Evolutionary conservation across 1,284 basidiomycete genomes (phyloP), one percentile per base, ranked within the genome.

Genomic region (Ganoderma sinense): DNA sequence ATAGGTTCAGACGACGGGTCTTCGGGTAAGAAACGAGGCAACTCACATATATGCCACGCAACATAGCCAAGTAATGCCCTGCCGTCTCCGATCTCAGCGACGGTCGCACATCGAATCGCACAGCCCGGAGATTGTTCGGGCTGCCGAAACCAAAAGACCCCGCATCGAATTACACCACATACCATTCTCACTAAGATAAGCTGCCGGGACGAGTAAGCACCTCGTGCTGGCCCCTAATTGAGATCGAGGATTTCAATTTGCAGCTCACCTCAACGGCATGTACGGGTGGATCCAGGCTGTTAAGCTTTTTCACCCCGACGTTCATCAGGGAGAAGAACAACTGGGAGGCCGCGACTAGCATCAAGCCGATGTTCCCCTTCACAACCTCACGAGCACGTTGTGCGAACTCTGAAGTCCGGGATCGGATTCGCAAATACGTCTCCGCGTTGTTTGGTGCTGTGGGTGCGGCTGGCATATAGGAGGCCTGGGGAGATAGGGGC

Each of bases 261-360:
- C 56, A 18, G 45, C 83, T 60, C 73, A 89, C 89, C 84, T 91
- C 84, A 23, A 90, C 79, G 4, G 87, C 81, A 8, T 88, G 84
- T 8, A 91, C 86, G 1, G 88, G 89, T 8, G 86, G 83, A 72
- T 91, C 88, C 16, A 91, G 80, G 40, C 81, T 82, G 75, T 89
- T 88, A 71, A 92, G 77, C 66, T 83, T 83, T 80, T 92, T 92
- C 67, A 91, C 90, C 16, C 84, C 82, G 2, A 89, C 83, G 71
- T 89, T 88, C 85, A 90, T 89, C 39, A 85, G 75, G 13, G 90
- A 85, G 70, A 91, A 89, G 80, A 91, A 91, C 20, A 86, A 80
- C 77, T 93, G 89, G 20, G 90, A 80, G 2, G 81, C 80, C 16
- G 86, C 86, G 23, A 94, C 85, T n/a, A 92, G 82, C 41, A 91